A percentile compares a stretch with the other conserved stretches of the same genome.
Evolutionary conservation across 805 yeast species (phyloP).

Genomic region (Ogataea populi-albae): DNA sequence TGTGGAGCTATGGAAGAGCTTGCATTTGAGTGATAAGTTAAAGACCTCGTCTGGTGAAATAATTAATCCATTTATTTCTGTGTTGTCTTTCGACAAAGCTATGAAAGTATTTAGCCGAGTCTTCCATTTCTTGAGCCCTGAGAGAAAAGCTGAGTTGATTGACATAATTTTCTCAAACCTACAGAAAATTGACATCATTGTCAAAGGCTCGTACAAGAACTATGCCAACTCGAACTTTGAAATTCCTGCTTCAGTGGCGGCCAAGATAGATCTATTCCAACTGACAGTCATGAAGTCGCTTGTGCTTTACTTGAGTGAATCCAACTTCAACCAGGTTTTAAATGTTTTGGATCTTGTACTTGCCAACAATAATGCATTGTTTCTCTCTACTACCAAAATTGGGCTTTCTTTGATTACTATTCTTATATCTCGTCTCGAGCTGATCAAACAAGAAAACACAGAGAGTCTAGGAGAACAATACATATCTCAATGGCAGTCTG

Average conservation of each 20-base stretch:
- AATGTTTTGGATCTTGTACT: constrained; percentile 69
- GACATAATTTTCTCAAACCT: constrained; percentile 78
- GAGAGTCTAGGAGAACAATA: constrained; percentile 49
- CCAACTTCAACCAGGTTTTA: constrained; percentile 75
- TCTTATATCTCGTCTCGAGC: constrained; percentile 87
- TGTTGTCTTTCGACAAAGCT: constrained; percentile 81
- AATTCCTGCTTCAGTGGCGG: constrained; percentile 51
- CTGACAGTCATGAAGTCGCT: constrained; percentile 78
- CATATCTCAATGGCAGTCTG: constrained; percentile 67
- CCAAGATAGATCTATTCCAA: constrained; percentile 74
- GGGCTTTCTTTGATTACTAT: constrained; percentile 88
- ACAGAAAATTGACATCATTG: constrained; percentile 73
- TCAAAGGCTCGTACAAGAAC: constrained; percentile 74
- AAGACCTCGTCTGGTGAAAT: constrained; percentile 48
- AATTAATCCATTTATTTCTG: constrained; percentile 78
- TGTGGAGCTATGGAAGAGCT: constrained; percentile 67
- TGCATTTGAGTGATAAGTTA: constrained; percentile 66
- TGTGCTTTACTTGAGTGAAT: constrained; percentile 79
- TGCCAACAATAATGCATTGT: constrained; percentile 64
- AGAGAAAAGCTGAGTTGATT: constrained; percentile 72
- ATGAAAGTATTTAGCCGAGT: constrained; percentile 85
- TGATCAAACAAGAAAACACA: constrained; percentile 77
- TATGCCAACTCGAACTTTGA: constrained; percentile 41
- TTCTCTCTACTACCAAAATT: constrained; percentile 68
- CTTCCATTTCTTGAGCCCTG: constrained; percentile 74